Evolutionary conservation across 1,139 yeast species (phyloP), one percentile per base, ranked within the genome.

Genomic region (Debaryomyces nepalensis): DNA sequence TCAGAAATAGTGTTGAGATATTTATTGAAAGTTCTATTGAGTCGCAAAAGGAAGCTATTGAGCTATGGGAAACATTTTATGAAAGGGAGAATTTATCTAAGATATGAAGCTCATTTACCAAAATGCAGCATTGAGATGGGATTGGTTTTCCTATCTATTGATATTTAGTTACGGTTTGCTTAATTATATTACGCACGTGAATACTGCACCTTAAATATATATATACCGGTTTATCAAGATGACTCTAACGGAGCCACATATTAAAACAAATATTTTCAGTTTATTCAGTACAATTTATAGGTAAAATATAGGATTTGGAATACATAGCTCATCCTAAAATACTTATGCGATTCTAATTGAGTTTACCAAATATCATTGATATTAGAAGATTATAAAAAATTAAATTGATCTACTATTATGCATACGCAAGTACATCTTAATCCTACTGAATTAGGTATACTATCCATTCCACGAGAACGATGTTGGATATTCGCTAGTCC

Each of bases 31-130:
- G 95, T 45, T 82, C 95, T 18, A 87, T 91, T 39, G 99, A 93
- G 64, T 78, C 93, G 12, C 99, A 93, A 62, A 95, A 93, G 67
- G 97, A 90, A 61, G 83, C 93, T 24, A 93, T 93, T 52, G 99
- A 93, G 64, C 65, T 88, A 23, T 93, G 97, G 95, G 98, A 93
- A 65, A 87, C 97, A 0, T 93, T 87, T 54, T 84, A 84, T 55
- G 83, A 79, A 48, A 59, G 73, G 26, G 74, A 72, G 44, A 55
- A 61, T 30, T 58, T 72, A 40, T 65, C 63, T 7, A 42, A 49
- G 34, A 56, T 50, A 10, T 53, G 30, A 34, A 24, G 10, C n/a
- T n/a, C n/a, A n/a, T n/a, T n/a, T n/a, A n/a, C n/a, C n/a, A n/a
- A n/a, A n/a, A n/a, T n/a, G n/a, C n/a, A n/a, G n/a, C n/a, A n/a